Evolutionary conservation across 805 yeast genomes (phyloP).

Genomic region (Sungouiozyma ichnusensis): DNA sequence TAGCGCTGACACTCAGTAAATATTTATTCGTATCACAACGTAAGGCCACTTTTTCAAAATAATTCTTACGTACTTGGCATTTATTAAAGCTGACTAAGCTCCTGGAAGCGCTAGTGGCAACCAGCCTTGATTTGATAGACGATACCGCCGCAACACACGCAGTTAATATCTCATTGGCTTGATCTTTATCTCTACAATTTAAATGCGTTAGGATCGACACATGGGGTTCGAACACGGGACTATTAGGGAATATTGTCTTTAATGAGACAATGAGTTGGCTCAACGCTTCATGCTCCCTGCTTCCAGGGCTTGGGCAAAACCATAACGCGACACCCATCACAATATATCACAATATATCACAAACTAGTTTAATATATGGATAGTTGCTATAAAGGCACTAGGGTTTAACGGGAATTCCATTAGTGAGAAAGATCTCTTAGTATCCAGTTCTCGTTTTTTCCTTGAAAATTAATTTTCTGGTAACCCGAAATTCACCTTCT

Average conservation of each 20-base stretch:
- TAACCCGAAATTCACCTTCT: too few species aligned
- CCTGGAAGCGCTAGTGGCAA: conserved; percentile 3
- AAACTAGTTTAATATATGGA: too few species aligned
- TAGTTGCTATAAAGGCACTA: too few species aligned
- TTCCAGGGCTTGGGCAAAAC: conserved; percentile 56
- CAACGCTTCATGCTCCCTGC: conserved; percentile 46
- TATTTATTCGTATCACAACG: conserved; percentile 20
- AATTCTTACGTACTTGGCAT: conserved; percentile 20
- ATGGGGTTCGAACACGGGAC: conserved; percentile 65
- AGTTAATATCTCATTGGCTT: conserved; percentile 47
- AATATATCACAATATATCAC: too few species aligned
- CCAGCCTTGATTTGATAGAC: conserved; percentile 23
- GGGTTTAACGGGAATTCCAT: too few species aligned
- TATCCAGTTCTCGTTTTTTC: too few species aligned
- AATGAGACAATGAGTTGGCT: conserved; percentile 52
- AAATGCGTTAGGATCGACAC: conserved; percentile 63
- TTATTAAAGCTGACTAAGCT: conserved; percentile 18
- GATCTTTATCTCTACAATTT: conserved; percentile 39
- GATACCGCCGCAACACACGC: conserved; percentile 45
- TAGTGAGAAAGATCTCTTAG: too few species aligned
- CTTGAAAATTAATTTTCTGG: too few species aligned
- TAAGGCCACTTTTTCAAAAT: conserved; percentile 21
- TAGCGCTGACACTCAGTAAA: conserved; percentile 30
- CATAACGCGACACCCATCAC: conserved; percentile 51
- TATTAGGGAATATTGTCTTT: conserved; percentile 60